These are phyloP conservation scores for Paraphoma chrysanthemicola DNA, from an alignment of 2,329 filamentous ascomycete species.

Conservation along the genomic window DNA sequence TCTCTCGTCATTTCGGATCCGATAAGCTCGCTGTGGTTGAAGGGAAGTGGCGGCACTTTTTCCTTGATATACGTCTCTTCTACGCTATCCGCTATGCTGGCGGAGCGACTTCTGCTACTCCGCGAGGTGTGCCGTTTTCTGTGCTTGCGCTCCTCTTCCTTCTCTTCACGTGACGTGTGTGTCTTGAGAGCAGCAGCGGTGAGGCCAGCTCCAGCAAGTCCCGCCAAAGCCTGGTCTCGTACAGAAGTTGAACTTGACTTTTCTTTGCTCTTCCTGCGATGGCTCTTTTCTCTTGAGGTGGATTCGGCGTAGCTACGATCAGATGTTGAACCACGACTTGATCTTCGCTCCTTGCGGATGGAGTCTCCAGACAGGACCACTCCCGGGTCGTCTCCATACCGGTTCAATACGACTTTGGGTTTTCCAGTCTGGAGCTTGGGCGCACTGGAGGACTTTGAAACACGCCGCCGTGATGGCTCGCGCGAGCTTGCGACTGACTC, in stretches of 20 bases:
- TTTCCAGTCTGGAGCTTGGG: conserved; percentile 63
- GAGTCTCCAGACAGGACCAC: conserved; percentile 64
- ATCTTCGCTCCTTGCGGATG: conserved; percentile 60
- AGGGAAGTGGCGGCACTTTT: conserved; percentile 80
- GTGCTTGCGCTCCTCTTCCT: conserved; percentile 51
- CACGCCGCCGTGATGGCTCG: conserved; percentile 57
- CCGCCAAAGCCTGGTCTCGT: conserved; percentile 63
- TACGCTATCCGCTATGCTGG: conserved; percentile 61
- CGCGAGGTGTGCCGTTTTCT: conserved; percentile 57
- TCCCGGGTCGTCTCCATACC: conserved; percentile 65
- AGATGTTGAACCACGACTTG: conserved; percentile 59
- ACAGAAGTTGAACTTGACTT: conserved; percentile 48
- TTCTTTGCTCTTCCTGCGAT: conserved; percentile 62
- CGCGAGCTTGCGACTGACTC: conserved; percentile 61
- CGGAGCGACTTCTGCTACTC: conserved; percentile 59
- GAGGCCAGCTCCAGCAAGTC: conserved; percentile 61
- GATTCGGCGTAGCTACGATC: conserved; percentile 50
- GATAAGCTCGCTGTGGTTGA: conserved; percentile 81
- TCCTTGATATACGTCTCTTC: conserved; percentile 58
- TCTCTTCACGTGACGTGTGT: conserved; percentile 67
- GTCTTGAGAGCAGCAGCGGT: conserved; percentile 69
- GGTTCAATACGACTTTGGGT: conserved; percentile 67
- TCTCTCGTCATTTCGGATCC: conserved; percentile 87
- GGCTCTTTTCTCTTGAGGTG: conserved; percentile 55
- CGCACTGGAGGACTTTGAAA: conserved; percentile 68